Conservation (phyloP, 2,329 filamentous ascomycete genomes). For the Rhytidhysteron rufulum region DNA sequence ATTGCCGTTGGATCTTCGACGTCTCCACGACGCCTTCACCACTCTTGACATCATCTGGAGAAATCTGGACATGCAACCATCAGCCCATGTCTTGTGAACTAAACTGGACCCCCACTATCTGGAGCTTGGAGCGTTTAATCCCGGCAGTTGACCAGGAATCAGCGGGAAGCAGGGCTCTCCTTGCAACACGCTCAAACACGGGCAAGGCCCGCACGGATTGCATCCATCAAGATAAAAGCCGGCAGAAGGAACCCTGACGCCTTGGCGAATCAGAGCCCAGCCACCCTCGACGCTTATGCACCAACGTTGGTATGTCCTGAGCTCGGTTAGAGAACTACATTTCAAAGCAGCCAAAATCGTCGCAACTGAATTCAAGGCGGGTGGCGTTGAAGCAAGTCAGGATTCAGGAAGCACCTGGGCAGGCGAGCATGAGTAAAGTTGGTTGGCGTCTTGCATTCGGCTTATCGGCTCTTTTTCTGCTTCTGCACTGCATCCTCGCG, state of each 20-base stretch:
- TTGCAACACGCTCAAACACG: conserved; percentile 5
- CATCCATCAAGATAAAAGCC: conserved; percentile 2
- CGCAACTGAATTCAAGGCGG: conserved; percentile 1
- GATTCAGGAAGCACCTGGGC: not conserved
- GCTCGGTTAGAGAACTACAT: conserved; percentile 4
- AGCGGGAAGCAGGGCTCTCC: conserved; percentile 7
- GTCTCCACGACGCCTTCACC: not conserved
- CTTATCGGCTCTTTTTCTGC: conserved; percentile 6
- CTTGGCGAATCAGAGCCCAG: conserved; percentile 1
- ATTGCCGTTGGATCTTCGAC: not conserved
- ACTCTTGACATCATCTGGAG: conserved; percentile 10
- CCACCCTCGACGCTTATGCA: conserved; percentile 6
- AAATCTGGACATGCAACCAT: conserved; percentile 8
- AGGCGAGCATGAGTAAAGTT: not conserved
- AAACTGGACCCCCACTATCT: conserved; percentile 9
- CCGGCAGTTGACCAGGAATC: conserved; percentile 5
- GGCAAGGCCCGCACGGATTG: conserved; percentile 2
- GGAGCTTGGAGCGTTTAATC: conserved; percentile 2
- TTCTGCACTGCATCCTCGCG: no score
- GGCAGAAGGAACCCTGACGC: conserved; percentile 4
- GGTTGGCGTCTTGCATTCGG: conserved; percentile 1
- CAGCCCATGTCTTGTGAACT: conserved; percentile 8
- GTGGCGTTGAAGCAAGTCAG: conserved; percentile 1
- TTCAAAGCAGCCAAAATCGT: conserved; percentile 3
- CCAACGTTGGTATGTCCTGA: conserved; percentile 1